Evolutionary conservation across 1,284 basidiomycete species (phyloP), one percentile per base, ranked within the genome.

Genomic region (Melampsora larici-populina): DNA sequence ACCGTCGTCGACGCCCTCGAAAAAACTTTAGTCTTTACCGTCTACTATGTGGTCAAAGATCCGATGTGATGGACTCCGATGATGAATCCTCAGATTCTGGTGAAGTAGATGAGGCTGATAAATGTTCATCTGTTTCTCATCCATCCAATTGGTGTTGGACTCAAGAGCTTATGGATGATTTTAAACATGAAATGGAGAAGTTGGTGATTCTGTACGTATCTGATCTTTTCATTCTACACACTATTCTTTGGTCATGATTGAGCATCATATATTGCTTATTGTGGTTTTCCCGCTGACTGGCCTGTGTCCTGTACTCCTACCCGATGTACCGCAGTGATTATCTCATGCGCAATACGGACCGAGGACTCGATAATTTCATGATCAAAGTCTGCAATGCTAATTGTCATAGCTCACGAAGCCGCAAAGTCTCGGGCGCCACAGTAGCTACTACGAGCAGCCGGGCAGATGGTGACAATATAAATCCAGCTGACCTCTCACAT

Each of bases 141-240:
- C 80, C 66, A 81, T 81, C 40, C 64, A 80, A 80, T 69, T 80
- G 60, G 78, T 90, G 90, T 83, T 97, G 92, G 93, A 91, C 88
- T 72, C 87, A 87, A 77, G 85, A 86, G 26, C 86, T 93, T 49
- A 92, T 93, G 81, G 88, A 90, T 80, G 90, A 89, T 79, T 94
- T 95, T 83, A 87, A 92, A 73, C 90, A 92, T 82, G 92, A 94
- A 81, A 86, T 95, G 40, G 94, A 97, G 84, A 93, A 93, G 89
- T 88, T 94, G 33, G 91, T 94, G 40, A 90, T 93, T 78, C 85
- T 94, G 82, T 91, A 81, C 6, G 73, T 75, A 29, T 79, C 13
- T 17, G 15, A 17, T 17, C 43, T 17, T 46, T 46, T 46, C 13
- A 46, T 46, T 46, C 43, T 17, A 46, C 15, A 46, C 11, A 46